Base-by-base conservation (phyloP, 495 filamentous ascomycete species). In the Aspergillus funiculosus region DNA sequence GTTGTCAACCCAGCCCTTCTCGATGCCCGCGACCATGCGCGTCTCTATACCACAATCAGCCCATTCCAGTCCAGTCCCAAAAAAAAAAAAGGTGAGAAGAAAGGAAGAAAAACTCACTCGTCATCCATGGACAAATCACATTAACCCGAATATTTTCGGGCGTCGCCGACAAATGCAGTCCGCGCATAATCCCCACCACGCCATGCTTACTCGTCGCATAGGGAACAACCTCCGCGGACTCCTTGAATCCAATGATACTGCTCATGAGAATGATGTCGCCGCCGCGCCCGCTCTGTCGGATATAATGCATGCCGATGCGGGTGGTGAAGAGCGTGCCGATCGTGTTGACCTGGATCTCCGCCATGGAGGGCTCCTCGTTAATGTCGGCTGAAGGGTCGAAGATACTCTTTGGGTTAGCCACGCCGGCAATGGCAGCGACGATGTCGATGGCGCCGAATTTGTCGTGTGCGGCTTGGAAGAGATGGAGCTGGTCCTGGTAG, bases 121-220 rank as follows among this genome's bases (percentile, higher is more conserved):
- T 46, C 14, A 46, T 26, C 43, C 43, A 46, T 10, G 43, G 43
- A 38, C 43, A 46, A 18, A 46, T 38, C 22, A 36, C 31, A 36
- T 46, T 46, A 2, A 46, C 43, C 13, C n/a, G 21, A 21, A 45
- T 45, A 6, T 20, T 20, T 14, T 45, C 30, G 9, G 7, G 7
- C 13, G n/a, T 24, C 1, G 42, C 42, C 8, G 13, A 14, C 30
- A 27, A 27, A 28, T 45, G 42, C 14, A 45, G 11, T 5, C 30
- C 42, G n/a, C 42, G 42, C 42, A 45, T 45, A 11, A 45, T 36
- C 21, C 42, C 42, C 21, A 45, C 31, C 11, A 45, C 42, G 8
- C 42, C 42, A 20, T 45, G 42, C 11, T 45, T 45, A 25, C 30
- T 36, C 22, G 42, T 34, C 24, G 21, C 13, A n/a, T 45, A 45